Evolutionary conservation across 179 eudicot genomes (phyloP).

Genomic region (Beta macrorhiza): DNA sequence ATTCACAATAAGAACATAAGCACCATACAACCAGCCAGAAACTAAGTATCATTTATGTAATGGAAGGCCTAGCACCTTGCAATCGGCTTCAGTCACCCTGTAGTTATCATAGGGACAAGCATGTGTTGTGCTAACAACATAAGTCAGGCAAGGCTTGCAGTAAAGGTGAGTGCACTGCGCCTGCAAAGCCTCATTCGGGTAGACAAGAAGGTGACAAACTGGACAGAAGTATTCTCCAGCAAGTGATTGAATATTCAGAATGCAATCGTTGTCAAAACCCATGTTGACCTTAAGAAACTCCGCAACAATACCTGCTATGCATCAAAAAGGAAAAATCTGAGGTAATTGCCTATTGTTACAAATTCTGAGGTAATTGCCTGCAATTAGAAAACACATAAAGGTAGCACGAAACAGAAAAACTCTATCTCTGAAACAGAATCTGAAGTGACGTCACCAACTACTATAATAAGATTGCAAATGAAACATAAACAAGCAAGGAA

Average conservation of each 20-base stretch:
- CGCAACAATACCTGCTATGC: not conserved
- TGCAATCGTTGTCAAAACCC: constrained; percentile 97
- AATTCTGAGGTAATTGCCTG: not conserved
- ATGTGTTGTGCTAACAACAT: constrained; percentile 64
- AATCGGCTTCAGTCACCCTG: constrained; percentile 81
- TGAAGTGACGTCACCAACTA: not conserved
- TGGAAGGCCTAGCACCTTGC: constrained; percentile 53
- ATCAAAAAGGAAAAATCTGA: not conserved
- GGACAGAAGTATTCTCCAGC: constrained; percentile 95
- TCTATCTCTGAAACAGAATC: not conserved
- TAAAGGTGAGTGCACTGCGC: constrained; percentile 85
- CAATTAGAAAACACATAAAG: not conserved
- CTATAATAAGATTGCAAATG: not conserved
- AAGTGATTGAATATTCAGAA: constrained; percentile 67
- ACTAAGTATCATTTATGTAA: constrained; percentile 13
- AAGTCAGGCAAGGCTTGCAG: constrained; percentile 84
- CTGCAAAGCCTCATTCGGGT: constrained; percentile 87
- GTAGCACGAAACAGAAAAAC: not conserved
- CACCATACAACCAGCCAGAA: constrained; percentile 4
- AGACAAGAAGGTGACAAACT: constrained; percentile 86
- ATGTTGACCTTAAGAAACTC: constrained; percentile 29
- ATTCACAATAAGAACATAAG: constrained; percentile 20
- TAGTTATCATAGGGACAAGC: constrained; percentile 97
- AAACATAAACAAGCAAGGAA: not conserved
- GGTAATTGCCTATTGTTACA: not conserved